Base-by-base conservation (phyloP, 106 monocot genomes). In the Cymbidium sinense region DNA sequence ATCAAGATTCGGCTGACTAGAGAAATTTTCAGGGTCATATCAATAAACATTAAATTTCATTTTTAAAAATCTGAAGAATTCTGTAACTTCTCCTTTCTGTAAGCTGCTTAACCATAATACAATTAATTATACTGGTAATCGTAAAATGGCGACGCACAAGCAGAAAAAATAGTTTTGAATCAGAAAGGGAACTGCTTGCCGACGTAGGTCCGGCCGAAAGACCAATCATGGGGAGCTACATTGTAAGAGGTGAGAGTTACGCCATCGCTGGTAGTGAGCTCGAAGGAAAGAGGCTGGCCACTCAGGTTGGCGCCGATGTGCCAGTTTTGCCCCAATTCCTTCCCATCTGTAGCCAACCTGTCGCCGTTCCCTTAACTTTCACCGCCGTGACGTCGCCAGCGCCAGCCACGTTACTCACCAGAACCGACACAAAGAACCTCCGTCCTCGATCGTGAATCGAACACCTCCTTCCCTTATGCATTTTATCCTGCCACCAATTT, bases 291-390 rank as follows among this genome's bases (percentile, higher is more conserved):
- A 2, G 94, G 75, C 76, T 94, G 98, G 4, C 88, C 92, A 67
- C 75, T 76, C 27, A 99, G 83, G 18, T 99, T 90, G 0, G 92
- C 87, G 33, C 79, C 90, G 74, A 99, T 88, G 82, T 99, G 98
- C 98, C 94, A 99, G 58, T 88, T 87, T 80, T 99, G 94, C 98
- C 98, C 94, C 94, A 94, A 65, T 84, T 99, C 47, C 98, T 81
- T 25, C 88, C 90, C 98, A 99, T 99, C 43, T 79, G 77, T 31
- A 99, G 92, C 98, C 98, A 99, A 35, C 98, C 98, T 0, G 86
- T 90, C 58, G 27, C 76, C 8, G 88, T 73, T 11, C 98, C 94
- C 74, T 99, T 99, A 3, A 99, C 79, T 84, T 99, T 99, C 61
- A 99, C 98, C 3, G 86, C 93, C 17, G 84, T 83, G 15, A 99